Evolutionary conservation across 1,284 basidiomycete genomes (phyloP).

Genomic region (Cronartium ribicola): DNA sequence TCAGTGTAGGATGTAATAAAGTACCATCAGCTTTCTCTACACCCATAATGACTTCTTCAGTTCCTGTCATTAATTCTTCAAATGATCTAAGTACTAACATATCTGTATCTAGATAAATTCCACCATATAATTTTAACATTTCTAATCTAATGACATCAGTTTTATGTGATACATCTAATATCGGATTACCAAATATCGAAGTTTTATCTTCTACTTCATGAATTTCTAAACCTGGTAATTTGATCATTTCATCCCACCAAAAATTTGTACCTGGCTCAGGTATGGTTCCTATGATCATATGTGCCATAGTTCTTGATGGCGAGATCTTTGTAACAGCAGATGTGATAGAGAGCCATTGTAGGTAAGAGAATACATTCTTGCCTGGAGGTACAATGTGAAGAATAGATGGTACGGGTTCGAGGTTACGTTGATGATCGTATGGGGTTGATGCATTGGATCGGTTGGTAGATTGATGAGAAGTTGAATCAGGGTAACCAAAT

Average conservation of each 20-base stretch:
- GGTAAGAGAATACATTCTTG: constrained; percentile 33
- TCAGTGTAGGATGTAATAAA: constrained; percentile 12
- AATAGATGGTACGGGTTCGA: constrained; percentile 24
- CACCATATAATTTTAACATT: constrained; percentile 21
- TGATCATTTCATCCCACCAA: constrained; percentile 35
- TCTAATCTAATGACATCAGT: constrained; percentile 31
- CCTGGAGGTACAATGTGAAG: constrained; percentile 38
- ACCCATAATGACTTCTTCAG: constrained; percentile 32
- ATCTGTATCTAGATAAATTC: constrained; percentile 37
- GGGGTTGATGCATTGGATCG: neutral
- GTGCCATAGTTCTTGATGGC: constrained; percentile 24
- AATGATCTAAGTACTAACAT: constrained; percentile 26
- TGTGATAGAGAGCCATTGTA: constrained; percentile 33
- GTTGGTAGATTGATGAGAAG: neutral
- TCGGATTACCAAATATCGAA: constrained; percentile 29
- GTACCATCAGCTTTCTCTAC: constrained; percentile 39
- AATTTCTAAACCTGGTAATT: constrained; percentile 28
- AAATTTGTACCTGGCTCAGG: constrained; percentile 28
- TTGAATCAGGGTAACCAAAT: constrained; percentile 29
- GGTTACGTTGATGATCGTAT: neutral
- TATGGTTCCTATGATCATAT: constrained; percentile 28
- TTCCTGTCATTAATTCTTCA: constrained; percentile 24
- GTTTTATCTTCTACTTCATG: constrained; percentile 19
- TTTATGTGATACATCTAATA: constrained; percentile 37
- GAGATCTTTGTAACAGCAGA: constrained; percentile 32